phyloP scores from a whole-genome alignment of 169 alveolate genomes.

The Cryptosporidium ryanae region DNA sequence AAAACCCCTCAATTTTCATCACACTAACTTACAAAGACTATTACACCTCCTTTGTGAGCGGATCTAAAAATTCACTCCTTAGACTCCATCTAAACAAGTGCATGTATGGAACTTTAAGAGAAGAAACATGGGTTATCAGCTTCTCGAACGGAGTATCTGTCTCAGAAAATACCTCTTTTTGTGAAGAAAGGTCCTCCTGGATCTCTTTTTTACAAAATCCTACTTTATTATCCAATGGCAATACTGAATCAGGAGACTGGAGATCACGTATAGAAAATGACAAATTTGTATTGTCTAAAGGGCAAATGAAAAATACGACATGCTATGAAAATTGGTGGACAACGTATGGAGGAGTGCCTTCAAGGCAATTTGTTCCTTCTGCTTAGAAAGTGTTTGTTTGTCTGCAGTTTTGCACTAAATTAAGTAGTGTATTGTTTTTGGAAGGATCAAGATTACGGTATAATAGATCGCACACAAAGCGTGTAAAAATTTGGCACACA shows the following conservation, averaged over 20 bases:
- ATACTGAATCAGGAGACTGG: conserved; percentile 37
- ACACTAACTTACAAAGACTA: not conserved
- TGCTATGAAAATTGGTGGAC: conserved; percentile 59
- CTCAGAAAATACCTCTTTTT: not conserved
- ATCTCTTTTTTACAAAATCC: not conserved
- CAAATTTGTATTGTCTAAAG: conserved; percentile 15
- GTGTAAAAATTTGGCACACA: conserved; percentile 65
- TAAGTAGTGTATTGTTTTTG: not conserved
- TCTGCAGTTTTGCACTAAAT: not conserved
- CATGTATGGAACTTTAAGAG: not conserved
- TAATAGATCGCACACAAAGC: conserved; percentile 64
- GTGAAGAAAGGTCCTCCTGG: conserved; percentile 10
- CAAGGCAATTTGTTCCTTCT: conserved; percentile 38
- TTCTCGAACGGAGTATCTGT: not conserved
- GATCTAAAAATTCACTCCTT: conserved; percentile 29
- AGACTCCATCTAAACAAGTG: conserved; percentile 13
- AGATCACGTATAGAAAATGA: conserved; percentile 17
- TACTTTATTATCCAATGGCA: not conserved
- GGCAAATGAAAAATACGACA: conserved; percentile 12
- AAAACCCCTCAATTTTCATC: not conserved
- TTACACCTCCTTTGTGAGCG: conserved; percentile 20
- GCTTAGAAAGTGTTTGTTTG: not conserved
- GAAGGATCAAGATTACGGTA: not conserved
- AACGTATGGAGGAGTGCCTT: conserved; percentile 51
- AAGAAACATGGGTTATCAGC: conserved; percentile 1